A percentile compares a stretch with the other conserved stretches of the same genome.
These are phyloP conservation scores for Raddia guianensis DNA, from an alignment of 176 grass and related monocot genomes.

Conservation along the genomic window DNA sequence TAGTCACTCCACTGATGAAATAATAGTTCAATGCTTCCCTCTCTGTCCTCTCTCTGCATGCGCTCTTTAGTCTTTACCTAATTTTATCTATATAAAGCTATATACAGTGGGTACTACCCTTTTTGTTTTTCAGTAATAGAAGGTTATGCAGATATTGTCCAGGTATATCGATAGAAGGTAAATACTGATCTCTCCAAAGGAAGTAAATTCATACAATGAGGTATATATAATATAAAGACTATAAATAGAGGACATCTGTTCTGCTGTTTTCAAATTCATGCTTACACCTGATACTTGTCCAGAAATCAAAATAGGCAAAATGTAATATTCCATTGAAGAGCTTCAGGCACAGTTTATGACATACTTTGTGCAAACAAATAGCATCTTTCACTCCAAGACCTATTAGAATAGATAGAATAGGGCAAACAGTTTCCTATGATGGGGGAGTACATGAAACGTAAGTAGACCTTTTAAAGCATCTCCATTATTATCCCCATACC, in stretches of 20 bases:
- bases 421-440: background rate
- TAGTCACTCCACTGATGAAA: background rate
- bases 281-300: background rate
- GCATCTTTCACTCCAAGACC: constrained; percentile 5
- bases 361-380: constrained; percentile 12
- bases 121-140: background rate
- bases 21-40: background rate
- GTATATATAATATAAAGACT: background rate
- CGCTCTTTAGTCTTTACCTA: background rate
- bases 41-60: background rate
- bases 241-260: background rate
- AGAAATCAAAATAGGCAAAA: background rate
- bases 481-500: constrained; percentile 77
- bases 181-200: constrained; percentile 22
- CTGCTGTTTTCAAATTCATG: constrained; percentile 1
- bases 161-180: background rate
- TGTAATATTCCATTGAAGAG: constrained; percentile 22
- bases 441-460: constrained; percentile 25
- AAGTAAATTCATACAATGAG: background rate
- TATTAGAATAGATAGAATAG: constrained; percentile 12
- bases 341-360: constrained; percentile 7
- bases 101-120: background rate
- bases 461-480: constrained; percentile 89
- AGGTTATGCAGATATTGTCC: constrained; percentile 2
- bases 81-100: background rate